A percentile compares a stretch with the other conserved stretches of the same genome.
phyloP scores from a whole-genome alignment of 2,329 filamentous ascomycete genomes.

The Colletotrichum caudatum region DNA sequence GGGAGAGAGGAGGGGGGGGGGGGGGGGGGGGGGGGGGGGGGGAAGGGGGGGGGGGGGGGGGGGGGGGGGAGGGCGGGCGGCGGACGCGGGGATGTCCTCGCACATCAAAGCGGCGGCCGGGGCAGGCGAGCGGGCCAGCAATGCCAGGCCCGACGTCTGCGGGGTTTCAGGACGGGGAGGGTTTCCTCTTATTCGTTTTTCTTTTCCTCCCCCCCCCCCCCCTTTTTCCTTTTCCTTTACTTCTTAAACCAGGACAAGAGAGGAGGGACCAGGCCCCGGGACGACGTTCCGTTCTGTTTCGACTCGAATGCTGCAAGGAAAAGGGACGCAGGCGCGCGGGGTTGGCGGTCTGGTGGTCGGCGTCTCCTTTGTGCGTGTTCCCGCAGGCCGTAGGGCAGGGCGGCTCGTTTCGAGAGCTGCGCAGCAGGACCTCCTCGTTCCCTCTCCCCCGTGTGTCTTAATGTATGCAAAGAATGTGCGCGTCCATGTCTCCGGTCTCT shows the following conservation, averaged over 20 bases:
- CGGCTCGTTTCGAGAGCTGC: conserved; percentile 21
- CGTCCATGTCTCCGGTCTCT: background rate
- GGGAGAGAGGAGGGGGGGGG: background rate
- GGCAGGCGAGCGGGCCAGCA: background rate
- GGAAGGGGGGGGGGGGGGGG: background rate
- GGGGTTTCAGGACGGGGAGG: conserved; percentile 13
- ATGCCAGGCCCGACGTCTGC: background rate
- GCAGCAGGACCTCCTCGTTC: background rate
- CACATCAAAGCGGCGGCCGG: conserved; percentile 14
- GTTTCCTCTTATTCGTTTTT: background rate
- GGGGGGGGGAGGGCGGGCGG: background rate
- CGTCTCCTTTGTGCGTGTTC: background rate
- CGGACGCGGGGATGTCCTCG: conserved; percentile 24
- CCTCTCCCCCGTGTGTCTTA: background rate
- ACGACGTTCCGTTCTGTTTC: conserved; percentile 29
- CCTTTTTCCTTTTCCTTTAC: background rate
- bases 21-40: background rate
- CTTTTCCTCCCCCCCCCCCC: no score
- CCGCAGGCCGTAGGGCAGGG: no score
- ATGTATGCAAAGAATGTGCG: no score
- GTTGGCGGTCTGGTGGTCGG: background rate
- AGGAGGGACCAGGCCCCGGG: background rate
- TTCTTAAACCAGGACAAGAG: background rate
- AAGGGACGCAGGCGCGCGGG: no score
- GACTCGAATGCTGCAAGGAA: background rate